A percentile compares a stretch with the other conserved stretches of the same genome.
phyloP scores from a whole-genome alignment of 2,329 filamentous ascomycete genomes.

The Proliferodiscus dingleyae region DNA sequence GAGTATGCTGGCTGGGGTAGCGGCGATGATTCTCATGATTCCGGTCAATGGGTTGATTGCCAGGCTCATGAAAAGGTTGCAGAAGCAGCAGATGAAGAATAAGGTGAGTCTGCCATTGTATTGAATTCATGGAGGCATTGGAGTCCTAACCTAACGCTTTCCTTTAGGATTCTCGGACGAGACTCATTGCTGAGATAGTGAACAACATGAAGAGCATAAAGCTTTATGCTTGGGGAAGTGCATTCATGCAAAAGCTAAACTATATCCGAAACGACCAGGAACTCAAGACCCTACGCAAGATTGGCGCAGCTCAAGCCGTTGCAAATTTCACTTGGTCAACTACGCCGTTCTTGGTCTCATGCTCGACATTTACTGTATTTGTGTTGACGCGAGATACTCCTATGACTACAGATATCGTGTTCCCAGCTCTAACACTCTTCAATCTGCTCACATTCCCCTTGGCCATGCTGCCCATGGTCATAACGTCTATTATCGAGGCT shows the following conservation, averaged over 20 bases:
- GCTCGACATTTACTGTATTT: constrained; percentile 91
- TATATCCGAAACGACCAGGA: constrained; percentile 94
- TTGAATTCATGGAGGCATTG: no score
- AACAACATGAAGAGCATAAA: constrained; percentile 99
- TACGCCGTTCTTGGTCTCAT: constrained; percentile 95
- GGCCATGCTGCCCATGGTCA: constrained; percentile 93
- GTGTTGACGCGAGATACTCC: constrained; percentile 78
- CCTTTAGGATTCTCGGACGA: constrained; percentile 76
- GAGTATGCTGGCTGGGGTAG: constrained; percentile 94
- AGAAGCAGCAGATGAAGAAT: constrained; percentile 98
- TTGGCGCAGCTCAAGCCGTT: constrained; percentile 87
- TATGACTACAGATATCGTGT: constrained; percentile 90
- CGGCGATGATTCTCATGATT: constrained; percentile 95
- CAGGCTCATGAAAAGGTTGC: constrained; percentile 85
- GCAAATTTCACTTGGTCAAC: constrained; percentile 98
- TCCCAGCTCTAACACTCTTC: constrained; percentile 88
- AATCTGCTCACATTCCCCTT: constrained; percentile 94
- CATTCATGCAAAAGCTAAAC: constrained; percentile 97
- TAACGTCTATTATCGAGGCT: constrained; percentile 92
- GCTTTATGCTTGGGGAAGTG: constrained; percentile 93
- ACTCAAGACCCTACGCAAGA: constrained; percentile 90
- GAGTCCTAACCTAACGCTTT: no score
- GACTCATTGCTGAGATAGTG: constrained; percentile 93
- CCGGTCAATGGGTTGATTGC: constrained; percentile 92
- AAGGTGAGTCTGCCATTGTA: constrained; percentile 47